Evolutionary conservation across 2,329 filamentous ascomycete genomes (phyloP), one percentile per base, ranked within the genome.

Genomic region (Pseudocercospora pini-densiflorae): DNA sequence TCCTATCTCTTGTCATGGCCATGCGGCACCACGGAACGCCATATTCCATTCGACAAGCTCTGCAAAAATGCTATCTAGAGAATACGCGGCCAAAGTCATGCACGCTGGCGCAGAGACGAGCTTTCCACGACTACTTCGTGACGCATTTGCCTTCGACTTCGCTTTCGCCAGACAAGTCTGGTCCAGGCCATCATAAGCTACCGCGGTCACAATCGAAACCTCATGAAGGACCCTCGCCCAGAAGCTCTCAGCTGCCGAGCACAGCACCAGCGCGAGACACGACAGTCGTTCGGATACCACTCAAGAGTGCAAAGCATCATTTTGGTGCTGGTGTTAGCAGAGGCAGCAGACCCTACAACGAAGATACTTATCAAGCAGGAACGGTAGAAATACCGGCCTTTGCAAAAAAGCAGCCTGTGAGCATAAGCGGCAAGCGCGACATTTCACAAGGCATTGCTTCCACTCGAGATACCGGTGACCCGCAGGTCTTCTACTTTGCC

Each of bases 401-500:
- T 80, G 93, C 95, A 5, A 94, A 91, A 79, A 86, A 92, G 43
- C 87, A 89, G 4, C 94, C 94, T 12, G 85, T 92, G 53, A 88
- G 86, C 27, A 73, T 89, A 67, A 87, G 84, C 23, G 71, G 80
- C 33, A 65, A 77, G 68, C 69, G 64, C 58, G 68, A 77, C 71
- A 68, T 72, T 66, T 63, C 66, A 62, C 70, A 70, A 53, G 70
- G 72, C 45, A 69, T 73, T 83, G 68, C 88, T 9, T 92, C 92
- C 5, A 91, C 92, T 65, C 91, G 90, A 70, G 88, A 91, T 1
- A 91, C 88, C 69, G 94, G 94, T 2, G 94, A 98, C 76, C 94
- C 94, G 1, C 94, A 98, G 77, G 90, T 98, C 36, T 99, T 99
- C 79, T 99, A 98, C 79, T 99, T 97, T 84, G 94, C 88, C 1